A percentile compares a stretch with the other conserved stretches of the same genome.
phyloP scores from a whole-genome alignment of 73 alveolate species.

The Breviolum minutum region DNA sequence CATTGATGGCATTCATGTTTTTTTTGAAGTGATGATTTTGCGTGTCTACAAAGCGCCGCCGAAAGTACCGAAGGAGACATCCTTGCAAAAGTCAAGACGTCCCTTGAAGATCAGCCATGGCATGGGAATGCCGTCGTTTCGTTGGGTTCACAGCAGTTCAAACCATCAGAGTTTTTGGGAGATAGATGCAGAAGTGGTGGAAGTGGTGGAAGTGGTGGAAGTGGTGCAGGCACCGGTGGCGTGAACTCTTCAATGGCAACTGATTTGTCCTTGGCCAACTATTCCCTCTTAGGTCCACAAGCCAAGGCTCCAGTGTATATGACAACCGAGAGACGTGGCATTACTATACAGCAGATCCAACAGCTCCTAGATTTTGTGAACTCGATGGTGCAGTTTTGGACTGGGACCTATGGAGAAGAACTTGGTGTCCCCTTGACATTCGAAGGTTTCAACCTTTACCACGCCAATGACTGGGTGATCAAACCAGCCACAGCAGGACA shows the following conservation, averaged over 20 bases:
- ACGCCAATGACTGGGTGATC: slow-evolving; percentile 23
- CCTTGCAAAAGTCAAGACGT: neutral
- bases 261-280: neutral
- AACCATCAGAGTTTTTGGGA: neutral
- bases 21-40: too few species aligned
- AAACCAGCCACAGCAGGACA: neutral
- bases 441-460: slow-evolving; percentile 39
- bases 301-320: neutral
- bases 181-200: neutral
- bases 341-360: slow-evolving; percentile 23
- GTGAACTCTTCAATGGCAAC: too few species aligned
- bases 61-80: neutral
- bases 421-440: neutral
- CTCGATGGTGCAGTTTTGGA: neutral
- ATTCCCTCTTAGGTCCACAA: neutral
- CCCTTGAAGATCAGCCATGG: neutral
- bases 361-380: neutral
- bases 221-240: too few species aligned
- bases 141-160: neutral
- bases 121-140: slow-evolving; percentile 32
- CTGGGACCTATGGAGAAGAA: slow-evolving; percentile 24
- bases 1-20: too few species aligned
- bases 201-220: too few species aligned
- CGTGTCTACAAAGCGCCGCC: too few species aligned
- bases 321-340: neutral